Conservation (phyloP, 495 filamentous ascomycete genomes). For the Evansstolkia leycettana region DNA sequence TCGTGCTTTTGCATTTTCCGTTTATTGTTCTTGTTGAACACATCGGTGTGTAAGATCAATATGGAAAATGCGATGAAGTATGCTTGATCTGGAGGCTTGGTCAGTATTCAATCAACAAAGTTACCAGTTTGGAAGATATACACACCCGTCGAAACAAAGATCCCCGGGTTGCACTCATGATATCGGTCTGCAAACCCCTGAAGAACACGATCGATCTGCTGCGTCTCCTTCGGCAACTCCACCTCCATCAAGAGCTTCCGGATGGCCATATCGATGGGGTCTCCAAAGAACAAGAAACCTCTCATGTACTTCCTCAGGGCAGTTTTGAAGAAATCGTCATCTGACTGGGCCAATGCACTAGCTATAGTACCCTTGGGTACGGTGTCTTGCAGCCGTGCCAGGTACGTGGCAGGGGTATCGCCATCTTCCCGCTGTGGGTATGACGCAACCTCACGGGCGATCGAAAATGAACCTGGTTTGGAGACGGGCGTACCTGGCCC, state of each 20-base stretch:
- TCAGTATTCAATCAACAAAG: slow-evolving; percentile 2
- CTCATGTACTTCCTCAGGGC: slow-evolving; percentile 91
- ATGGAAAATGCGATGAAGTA: slow-evolving; percentile 97
- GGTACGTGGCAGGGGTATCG: slow-evolving; percentile 83
- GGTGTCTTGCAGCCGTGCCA: slow-evolving; percentile 66
- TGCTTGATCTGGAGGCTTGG: slow-evolving; percentile 55
- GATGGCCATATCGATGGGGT: slow-evolving; percentile 95
- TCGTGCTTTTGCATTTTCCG: slow-evolving; percentile 96
- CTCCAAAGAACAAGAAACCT: slow-evolving; percentile 84
- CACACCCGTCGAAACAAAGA: slow-evolving; percentile 70
- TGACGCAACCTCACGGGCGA: slow-evolving; percentile 47
- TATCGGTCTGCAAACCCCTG: slow-evolving; percentile 94
- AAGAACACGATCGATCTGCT: slow-evolving; percentile 91
- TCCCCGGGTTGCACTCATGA: slow-evolving; percentile 95
- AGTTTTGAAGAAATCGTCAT: slow-evolving; percentile 68
- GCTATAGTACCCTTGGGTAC: slow-evolving; percentile 70
- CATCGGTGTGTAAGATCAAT: slow-evolving; percentile 90
- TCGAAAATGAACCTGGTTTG: slow-evolving; percentile 53
- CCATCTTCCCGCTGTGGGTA: slow-evolving; percentile 73
- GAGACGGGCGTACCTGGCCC: slow-evolving; percentile 55
- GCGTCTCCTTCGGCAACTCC: slow-evolving; percentile 90
- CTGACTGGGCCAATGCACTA: slow-evolving; percentile 67
- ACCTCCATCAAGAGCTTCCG: slow-evolving; percentile 94
- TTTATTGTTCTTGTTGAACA: slow-evolving; percentile 99
- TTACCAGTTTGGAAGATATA: neutral